Conservation (phyloP, 352 stramenopile species). For the Stramenopiles sp. region DNA sequence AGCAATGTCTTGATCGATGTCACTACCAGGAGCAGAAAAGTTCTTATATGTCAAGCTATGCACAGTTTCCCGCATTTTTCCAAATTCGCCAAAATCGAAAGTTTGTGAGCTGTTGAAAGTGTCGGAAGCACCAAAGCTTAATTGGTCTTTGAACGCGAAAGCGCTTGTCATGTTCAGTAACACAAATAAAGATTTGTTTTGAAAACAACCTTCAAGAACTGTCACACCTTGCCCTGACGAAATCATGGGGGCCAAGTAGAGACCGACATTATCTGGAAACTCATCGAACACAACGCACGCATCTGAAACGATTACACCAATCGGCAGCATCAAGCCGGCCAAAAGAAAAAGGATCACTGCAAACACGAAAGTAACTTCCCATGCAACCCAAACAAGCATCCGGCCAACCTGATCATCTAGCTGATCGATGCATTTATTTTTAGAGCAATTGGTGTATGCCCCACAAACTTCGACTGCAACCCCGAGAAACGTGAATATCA, state of each 20-base stretch:
- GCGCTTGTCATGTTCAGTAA: conserved; percentile 8
- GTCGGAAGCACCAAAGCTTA: not conserved
- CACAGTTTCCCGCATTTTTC: not conserved
- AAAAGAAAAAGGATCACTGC: conserved; percentile 1
- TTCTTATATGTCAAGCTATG: conserved; percentile 12
- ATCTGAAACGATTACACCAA: not conserved
- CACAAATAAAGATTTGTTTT: not conserved
- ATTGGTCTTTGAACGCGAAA: not conserved
- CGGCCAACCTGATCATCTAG: conserved; percentile 1
- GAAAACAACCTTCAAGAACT: conserved; percentile 7
- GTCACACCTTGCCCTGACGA: not conserved
- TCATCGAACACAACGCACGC: not conserved
- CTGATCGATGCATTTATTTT: not conserved
- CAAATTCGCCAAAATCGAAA: not conserved
- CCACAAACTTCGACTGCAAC: not conserved
- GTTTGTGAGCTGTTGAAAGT: not conserved
- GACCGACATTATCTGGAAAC: not conserved
- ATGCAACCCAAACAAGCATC: not conserved
- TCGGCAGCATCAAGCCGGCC: not conserved
- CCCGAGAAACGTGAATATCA: not conserved
- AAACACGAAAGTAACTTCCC: not conserved
- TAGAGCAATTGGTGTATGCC: conserved; percentile 2
- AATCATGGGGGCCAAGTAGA: not conserved
- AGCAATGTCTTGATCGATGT: conserved; percentile 6
- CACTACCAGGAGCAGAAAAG: conserved; percentile 3